These are phyloP conservation scores for Benincasa hispida DNA, from an alignment of 306 rosid species.

Conservation along the genomic window DNA sequence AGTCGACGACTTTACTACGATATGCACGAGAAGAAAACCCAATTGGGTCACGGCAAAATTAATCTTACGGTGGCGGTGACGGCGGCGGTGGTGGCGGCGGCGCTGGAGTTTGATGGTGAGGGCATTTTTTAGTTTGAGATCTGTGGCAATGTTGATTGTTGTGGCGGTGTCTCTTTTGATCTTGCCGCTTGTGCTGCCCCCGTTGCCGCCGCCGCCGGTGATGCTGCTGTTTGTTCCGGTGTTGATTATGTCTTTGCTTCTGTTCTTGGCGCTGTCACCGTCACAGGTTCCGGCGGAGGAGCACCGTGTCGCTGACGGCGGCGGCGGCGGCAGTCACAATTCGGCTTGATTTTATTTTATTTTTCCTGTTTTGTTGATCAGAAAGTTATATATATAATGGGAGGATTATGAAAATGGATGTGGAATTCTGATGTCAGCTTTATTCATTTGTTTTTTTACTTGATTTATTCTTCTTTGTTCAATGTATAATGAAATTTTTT, in stretches of 20 bases:
- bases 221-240: constrained; percentile 43
- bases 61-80: neutral
- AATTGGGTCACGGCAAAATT: neutral
- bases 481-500: neutral
- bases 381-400: neutral
- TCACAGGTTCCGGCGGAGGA: constrained; percentile 5
- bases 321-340: neutral
- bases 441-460: neutral
- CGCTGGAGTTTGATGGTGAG: neutral
- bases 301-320: neutral
- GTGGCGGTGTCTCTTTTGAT: constrained; percentile 32
- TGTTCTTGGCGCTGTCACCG: constrained; percentile 41
- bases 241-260: constrained; percentile 30
- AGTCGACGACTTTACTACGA: neutral
- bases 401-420: neutral
- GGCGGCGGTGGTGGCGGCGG: constrained; percentile 1
- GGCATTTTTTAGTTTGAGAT: constrained; percentile 9
- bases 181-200: constrained; percentile 56
- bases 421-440: neutral
- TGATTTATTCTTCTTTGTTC: neutral
- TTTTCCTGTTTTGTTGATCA: too few species aligned
- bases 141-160: constrained; percentile 29
- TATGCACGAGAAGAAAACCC: constrained; percentile 19
- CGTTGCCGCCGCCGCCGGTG: constrained; percentile 67
- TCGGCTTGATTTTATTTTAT: neutral